phyloP scores from a whole-genome alignment of 805 yeast genomes.

The Nakazawaea ernobii region DNA sequence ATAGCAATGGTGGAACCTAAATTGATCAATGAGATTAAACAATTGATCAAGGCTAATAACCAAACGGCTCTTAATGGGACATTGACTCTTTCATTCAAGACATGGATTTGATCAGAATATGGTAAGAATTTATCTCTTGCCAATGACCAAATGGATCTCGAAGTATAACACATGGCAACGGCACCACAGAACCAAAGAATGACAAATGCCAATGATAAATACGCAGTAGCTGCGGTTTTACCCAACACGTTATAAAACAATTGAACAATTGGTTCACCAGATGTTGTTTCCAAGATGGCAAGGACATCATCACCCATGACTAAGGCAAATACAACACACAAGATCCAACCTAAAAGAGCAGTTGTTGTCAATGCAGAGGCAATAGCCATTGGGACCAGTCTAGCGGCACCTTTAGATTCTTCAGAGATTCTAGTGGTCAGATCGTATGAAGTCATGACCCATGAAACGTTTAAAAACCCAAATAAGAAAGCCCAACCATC shows the following conservation, averaged over 20 bases:
- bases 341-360: constrained; percentile 43
- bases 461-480: constrained; percentile 51
- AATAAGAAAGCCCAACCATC: constrained; percentile 54
- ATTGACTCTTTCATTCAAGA: constrained; percentile 32
- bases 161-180: constrained; percentile 42
- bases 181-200: constrained; percentile 50
- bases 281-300: constrained; percentile 24
- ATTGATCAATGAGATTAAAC: constrained; percentile 39
- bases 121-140: constrained; percentile 54
- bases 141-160: constrained; percentile 52
- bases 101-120: constrained; percentile 34
- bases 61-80: constrained; percentile 42
- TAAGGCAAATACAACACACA: constrained; percentile 41
- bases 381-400: constrained; percentile 54
- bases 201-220: constrained; percentile 40
- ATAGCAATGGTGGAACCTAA: constrained; percentile 39
- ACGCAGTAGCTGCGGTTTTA: constrained; percentile 46
- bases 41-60: constrained; percentile 31
- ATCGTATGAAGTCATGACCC: constrained; percentile 57
- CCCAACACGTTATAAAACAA: constrained; percentile 46
- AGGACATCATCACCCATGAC: constrained; percentile 36
- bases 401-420: constrained; percentile 49
- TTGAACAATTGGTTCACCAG: constrained; percentile 52
- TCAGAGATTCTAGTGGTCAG: constrained; percentile 52
- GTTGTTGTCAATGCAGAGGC: constrained; percentile 46